Conservation (phyloP, 768 basidiomycete species). For the Mycena indigotica region DNA sequence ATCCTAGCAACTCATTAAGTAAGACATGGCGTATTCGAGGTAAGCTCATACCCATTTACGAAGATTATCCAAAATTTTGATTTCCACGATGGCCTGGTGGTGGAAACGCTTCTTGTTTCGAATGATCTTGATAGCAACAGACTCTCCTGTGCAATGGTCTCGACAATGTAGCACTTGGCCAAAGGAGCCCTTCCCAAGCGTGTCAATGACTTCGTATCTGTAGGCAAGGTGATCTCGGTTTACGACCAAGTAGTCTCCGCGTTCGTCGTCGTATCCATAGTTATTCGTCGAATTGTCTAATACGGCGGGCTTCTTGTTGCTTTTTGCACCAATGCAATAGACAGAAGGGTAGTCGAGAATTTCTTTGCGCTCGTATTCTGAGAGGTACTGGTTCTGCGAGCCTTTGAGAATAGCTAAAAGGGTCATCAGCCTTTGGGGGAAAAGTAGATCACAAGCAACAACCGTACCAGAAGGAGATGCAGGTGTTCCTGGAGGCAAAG, state of each 20-base stretch:
- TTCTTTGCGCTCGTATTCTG: constrained; percentile 88
- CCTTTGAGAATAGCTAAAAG: constrained; percentile 64
- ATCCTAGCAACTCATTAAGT: constrained; percentile 59
- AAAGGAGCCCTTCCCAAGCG: constrained; percentile 97
- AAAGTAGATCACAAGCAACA: constrained; percentile 1
- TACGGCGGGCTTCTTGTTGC: constrained; percentile 82
- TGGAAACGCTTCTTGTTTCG: constrained; percentile 99
- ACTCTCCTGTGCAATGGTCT: constrained; percentile 91
- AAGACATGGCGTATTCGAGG: constrained; percentile 2
- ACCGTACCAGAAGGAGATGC: constrained; percentile 70
- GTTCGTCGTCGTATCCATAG: constrained; percentile 95
- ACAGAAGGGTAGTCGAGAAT: constrained; percentile 84
- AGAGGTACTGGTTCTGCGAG: constrained; percentile 69
- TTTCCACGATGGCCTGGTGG: constrained; percentile 97
- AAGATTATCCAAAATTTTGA: constrained; percentile 95
- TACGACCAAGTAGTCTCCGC: constrained; percentile 94
- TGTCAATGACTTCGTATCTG: constrained; percentile 92
- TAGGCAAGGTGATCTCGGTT: constrained; percentile 92
- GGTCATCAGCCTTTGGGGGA: constrained; percentile 9
- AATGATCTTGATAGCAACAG: constrained; percentile 99
- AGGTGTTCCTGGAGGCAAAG: constrained; percentile 67
- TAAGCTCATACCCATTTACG: constrained; percentile 80
- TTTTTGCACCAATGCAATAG: constrained; percentile 78
- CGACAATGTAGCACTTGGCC: constrained; percentile 96
- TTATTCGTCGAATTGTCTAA: constrained; percentile 79